Conservation (phyloP, 2,329 filamentous ascomycete species). For the Fragosphaeria purpurea region DNA sequence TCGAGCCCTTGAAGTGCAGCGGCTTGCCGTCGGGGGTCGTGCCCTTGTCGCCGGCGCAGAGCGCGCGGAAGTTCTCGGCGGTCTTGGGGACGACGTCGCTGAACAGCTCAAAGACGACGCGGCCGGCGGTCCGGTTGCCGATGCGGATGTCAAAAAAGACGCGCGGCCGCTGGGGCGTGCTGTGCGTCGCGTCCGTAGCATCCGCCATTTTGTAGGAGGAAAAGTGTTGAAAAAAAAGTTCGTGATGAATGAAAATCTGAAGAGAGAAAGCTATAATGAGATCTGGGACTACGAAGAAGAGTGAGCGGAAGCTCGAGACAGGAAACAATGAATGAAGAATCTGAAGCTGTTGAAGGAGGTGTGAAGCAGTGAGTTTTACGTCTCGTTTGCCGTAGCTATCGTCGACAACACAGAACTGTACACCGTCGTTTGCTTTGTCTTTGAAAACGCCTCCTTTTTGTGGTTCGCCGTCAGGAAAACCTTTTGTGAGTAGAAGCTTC, state of each 20-base stretch:
- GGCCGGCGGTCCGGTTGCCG: constrained; percentile 61
- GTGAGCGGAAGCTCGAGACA: neutral
- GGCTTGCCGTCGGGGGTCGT: constrained; percentile 70
- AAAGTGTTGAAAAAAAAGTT: neutral
- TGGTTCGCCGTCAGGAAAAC: too few species aligned
- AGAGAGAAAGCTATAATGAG: too few species aligned
- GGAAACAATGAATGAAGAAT: too few species aligned
- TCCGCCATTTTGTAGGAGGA: constrained; percentile 24
- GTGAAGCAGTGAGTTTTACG: too few species aligned
- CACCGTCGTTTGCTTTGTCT: too few species aligned
- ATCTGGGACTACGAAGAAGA: too few species aligned
- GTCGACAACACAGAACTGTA: too few species aligned
- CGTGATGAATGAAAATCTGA: neutral
- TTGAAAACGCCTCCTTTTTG: too few species aligned
- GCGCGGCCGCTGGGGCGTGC: constrained; percentile 52
- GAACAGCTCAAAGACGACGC: constrained; percentile 79
- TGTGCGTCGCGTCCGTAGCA: constrained; percentile 21
- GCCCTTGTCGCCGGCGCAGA: constrained; percentile 94
- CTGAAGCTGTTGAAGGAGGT: neutral
- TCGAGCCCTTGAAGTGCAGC: constrained; percentile 85
- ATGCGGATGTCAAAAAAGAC: constrained; percentile 93
- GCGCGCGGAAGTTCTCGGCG: constrained; percentile 86
- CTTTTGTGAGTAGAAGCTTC: constrained; percentile 7
- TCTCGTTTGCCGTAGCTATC: too few species aligned
- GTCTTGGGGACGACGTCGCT: constrained; percentile 78